Evolutionary conservation across 2,329 filamentous ascomycete species (phyloP).

Genomic region (Colletotrichum sp.): DNA sequence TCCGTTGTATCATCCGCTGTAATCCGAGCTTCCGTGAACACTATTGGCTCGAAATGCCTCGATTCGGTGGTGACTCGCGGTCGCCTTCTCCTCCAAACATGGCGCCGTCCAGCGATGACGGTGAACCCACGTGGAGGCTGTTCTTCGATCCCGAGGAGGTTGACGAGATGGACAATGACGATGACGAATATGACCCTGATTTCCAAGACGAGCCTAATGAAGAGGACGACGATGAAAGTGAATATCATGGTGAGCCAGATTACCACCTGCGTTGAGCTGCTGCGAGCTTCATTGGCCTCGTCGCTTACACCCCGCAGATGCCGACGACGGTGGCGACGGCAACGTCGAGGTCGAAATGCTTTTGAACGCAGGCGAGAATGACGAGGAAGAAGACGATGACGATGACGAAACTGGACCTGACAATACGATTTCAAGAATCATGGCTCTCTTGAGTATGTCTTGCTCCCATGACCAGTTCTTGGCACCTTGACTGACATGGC

Average conservation of each 20-base stretch:
- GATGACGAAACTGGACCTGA: conserved; percentile 17
- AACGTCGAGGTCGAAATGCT: conserved; percentile 16
- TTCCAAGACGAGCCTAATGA: conserved; percentile 30
- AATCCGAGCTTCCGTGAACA: conserved; percentile 15
- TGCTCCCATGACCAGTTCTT: conserved; percentile 9
- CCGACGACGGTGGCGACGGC: conserved; percentile 30
- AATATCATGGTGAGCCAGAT: conserved; percentile 11
- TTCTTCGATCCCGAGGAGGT: conserved; percentile 10
- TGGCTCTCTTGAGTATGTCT: neutral
- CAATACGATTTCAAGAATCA: neutral
- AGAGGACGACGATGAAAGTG: conserved; percentile 24
- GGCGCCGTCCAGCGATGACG: neutral
- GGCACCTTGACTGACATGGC: conserved; percentile 35
- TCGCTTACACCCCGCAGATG: conserved; percentile 24
- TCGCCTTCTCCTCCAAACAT: neutral
- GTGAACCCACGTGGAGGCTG: neutral
- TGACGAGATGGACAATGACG: conserved; percentile 34
- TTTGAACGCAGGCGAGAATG: conserved; percentile 18
- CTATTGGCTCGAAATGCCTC: neutral
- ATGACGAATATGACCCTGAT: conserved; percentile 36
- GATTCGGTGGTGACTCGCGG: neutral
- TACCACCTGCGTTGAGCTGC: neutral
- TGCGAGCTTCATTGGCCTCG: neutral
- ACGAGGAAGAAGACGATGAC: conserved; percentile 28
- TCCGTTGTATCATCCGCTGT: conserved; percentile 17